phyloP scores from a whole-genome alignment of 306 rosid genomes.

The Erythrophleum fordii region DNA sequence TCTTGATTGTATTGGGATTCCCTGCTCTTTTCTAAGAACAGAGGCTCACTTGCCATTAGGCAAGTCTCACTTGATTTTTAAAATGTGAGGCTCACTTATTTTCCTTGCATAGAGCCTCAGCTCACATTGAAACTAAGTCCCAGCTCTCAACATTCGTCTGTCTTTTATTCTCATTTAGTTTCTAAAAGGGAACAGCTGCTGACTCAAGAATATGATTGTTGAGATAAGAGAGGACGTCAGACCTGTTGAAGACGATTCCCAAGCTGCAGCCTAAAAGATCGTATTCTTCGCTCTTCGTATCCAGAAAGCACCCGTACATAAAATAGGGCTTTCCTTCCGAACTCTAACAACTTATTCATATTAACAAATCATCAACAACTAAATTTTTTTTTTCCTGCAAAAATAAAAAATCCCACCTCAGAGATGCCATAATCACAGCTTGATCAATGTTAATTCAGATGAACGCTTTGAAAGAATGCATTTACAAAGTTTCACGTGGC shows the following conservation, averaged over 20 bases:
- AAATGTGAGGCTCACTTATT: slow-evolving; percentile 27
- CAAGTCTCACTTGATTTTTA: slow-evolving; percentile 3
- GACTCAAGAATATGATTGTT: slow-evolving; percentile 19
- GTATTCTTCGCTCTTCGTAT: slow-evolving; percentile 87
- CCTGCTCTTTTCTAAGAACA: slow-evolving; percentile 21
- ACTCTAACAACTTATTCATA: slow-evolving; percentile 52
- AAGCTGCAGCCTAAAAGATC: slow-evolving; percentile 62
- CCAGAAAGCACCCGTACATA: slow-evolving; percentile 85
- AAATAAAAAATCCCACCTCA: slow-evolving; percentile 20
- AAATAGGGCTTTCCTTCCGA: slow-evolving; percentile 73
- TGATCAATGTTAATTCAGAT: slow-evolving; percentile 27
- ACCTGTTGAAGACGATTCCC: slow-evolving; percentile 54
- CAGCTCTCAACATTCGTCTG: slow-evolving; percentile 2
- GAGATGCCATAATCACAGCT: slow-evolving; percentile 14
- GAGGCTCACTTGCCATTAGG: neutral
- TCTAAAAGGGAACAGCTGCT: slow-evolving; percentile 22
- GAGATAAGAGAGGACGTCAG: slow-evolving; percentile 17
- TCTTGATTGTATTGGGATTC: slow-evolving; percentile 11
- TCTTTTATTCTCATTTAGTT: slow-evolving; percentile 1
- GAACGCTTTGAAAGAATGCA: slow-evolving; percentile 18
- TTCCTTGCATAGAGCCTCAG: slow-evolving; percentile 1
- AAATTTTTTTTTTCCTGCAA: slow-evolving; percentile 41
- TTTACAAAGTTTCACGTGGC: neutral
- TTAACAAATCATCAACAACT: slow-evolving; percentile 38
- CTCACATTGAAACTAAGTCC: slow-evolving; percentile 29